phyloP scores from a whole-genome alignment of 2,329 filamentous ascomycete species.

The Alternaria angustiovoidea region DNA sequence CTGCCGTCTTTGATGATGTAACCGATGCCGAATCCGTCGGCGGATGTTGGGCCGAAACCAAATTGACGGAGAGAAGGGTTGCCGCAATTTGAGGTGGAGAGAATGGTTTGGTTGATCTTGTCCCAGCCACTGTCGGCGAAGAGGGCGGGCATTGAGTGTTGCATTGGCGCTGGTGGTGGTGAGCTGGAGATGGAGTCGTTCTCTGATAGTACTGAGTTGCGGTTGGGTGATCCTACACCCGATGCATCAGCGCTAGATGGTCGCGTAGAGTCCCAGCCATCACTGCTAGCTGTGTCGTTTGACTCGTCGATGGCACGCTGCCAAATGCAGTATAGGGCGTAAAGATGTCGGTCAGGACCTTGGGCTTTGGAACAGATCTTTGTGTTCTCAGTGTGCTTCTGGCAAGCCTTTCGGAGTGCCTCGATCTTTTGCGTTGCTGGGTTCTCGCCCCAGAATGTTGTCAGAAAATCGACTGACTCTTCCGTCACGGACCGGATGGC shows the following conservation, averaged over 20 bases:
- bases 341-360: constrained; percentile 91
- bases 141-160: constrained; percentile 72
- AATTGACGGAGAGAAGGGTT: constrained; percentile 95
- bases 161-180: constrained; percentile 62
- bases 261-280: constrained; percentile 58
- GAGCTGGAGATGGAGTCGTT: constrained; percentile 59
- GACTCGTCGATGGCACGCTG: constrained; percentile 85
- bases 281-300: constrained; percentile 62
- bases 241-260: constrained; percentile 63
- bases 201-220: constrained; percentile 60
- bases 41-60: constrained; percentile 93
- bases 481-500: constrained; percentile 86
- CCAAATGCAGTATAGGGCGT: constrained; percentile 94
- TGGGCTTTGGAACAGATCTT: constrained; percentile 87
- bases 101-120: constrained; percentile 89
- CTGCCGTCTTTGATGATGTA: constrained; percentile 98
- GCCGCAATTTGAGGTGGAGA: constrained; percentile 98
- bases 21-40: constrained; percentile 94
- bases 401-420: constrained; percentile 80
- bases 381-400: constrained; percentile 81
- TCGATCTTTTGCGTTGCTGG: constrained; percentile 84
- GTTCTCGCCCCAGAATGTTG: constrained; percentile 93
- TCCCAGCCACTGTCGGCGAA: constrained; percentile 94
- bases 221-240: constrained; percentile 62
- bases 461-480: constrained; percentile 87